Conservation (phyloP, 495 filamentous ascomycete species). For the Elasticomyces elasticus region DNA sequence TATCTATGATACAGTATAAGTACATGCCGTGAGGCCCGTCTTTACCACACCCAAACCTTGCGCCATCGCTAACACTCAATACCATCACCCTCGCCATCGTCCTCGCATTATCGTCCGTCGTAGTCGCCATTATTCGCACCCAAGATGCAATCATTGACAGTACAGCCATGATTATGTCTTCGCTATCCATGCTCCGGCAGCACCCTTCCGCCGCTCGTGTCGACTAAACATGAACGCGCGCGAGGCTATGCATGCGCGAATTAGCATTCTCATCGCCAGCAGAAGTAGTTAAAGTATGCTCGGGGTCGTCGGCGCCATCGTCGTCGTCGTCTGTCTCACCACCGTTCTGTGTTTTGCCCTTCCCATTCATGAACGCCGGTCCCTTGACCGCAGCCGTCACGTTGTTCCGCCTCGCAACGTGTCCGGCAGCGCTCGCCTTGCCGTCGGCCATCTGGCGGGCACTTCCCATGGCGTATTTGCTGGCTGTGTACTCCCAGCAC, state of each 20-base stretch:
- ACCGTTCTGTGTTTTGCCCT: not conserved
- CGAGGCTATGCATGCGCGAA: constrained; percentile 19
- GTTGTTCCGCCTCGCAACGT: not conserved
- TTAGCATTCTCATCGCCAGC: constrained; percentile 15
- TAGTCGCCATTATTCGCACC: not conserved
- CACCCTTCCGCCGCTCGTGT: constrained; percentile 15
- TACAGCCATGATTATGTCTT: constrained; percentile 4
- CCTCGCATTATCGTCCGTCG: not conserved
- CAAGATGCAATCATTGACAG: not conserved
- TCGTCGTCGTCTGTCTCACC: constrained; percentile 4
- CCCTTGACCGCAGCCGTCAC: not conserved
- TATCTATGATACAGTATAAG: constrained; percentile 4
- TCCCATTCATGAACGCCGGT: not conserved
- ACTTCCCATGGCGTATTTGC: not conserved
- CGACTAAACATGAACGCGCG: constrained; percentile 21
- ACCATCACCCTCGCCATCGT: not conserved
- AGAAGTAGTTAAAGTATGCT: not conserved
- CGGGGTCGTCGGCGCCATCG: not conserved
- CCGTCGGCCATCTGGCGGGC: not conserved
- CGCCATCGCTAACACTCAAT: not conserved
- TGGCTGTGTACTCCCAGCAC: constrained; percentile 58
- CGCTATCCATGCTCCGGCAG: constrained; percentile 21
- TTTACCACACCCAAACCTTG: not conserved
- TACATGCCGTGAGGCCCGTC: not conserved
- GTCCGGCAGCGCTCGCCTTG: not conserved